These are phyloP conservation scores for Myxozyma monticola DNA, from an alignment of 805 yeast species.

Conservation along the genomic window DNA sequence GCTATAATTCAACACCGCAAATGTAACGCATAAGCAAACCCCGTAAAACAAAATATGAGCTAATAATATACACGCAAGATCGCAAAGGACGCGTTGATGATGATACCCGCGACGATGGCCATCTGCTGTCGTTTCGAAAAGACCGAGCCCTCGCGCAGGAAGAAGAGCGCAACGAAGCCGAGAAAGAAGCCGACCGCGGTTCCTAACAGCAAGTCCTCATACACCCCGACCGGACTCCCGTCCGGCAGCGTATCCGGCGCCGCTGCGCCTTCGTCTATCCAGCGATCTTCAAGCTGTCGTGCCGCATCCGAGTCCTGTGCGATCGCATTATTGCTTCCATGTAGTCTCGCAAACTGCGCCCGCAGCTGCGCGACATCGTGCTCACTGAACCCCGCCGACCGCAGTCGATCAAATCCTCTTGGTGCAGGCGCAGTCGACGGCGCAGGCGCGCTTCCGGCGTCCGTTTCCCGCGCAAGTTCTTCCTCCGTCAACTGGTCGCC, in stretches of 20 bases:
- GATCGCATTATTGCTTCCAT: conserved; percentile 43
- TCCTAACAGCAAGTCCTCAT: conserved; percentile 64
- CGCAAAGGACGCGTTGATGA: conserved; percentile 68
- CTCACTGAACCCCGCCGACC: conserved; percentile 79
- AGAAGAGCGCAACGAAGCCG: conserved; percentile 69
- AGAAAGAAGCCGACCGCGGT: conserved; percentile 70
- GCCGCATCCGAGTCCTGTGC: conserved; percentile 51
- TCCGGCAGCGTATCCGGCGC: conserved; percentile 30
- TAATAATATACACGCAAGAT: conserved; percentile 47
- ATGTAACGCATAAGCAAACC: neutral
- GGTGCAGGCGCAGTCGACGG: conserved; percentile 63
- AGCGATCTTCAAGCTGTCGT: conserved; percentile 38
- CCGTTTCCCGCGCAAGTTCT: conserved; percentile 61
- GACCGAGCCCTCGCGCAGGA: conserved; percentile 54
- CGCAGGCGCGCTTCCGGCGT: conserved; percentile 55
- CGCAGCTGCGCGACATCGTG: conserved; percentile 73
- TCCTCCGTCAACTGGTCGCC: conserved; percentile 61
- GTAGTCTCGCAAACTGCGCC: conserved; percentile 68
- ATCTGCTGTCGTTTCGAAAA: conserved; percentile 63
- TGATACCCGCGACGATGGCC: conserved; percentile 71
- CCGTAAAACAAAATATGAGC: neutral
- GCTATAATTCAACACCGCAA: neutral
- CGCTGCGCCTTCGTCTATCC: conserved; percentile 37
- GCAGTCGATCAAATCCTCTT: conserved; percentile 79
- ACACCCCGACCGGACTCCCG: conserved; percentile 51